A percentile compares a stretch with the other conserved stretches of the same genome.
These are phyloP conservation scores for Gossypium laxum DNA, from an alignment of 441 rosid genomes.

Conservation along the genomic window DNA sequence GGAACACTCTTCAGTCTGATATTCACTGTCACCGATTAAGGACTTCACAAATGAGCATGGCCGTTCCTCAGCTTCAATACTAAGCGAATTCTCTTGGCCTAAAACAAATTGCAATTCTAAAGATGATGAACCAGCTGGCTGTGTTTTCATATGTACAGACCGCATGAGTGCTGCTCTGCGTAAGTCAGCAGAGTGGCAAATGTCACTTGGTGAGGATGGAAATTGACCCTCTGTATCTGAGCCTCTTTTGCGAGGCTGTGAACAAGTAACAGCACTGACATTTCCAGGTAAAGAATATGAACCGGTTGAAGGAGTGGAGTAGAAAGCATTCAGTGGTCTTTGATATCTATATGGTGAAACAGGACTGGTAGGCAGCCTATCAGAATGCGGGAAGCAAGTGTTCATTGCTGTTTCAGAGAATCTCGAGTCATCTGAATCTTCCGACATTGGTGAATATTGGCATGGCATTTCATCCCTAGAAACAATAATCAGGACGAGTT, in stretches of 20 bases:
- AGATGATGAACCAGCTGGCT: conserved; percentile 40
- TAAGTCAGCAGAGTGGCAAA: conserved; percentile 85
- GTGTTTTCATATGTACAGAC: conserved; percentile 86
- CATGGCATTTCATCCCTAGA: conserved; percentile 70
- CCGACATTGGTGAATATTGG: conserved; percentile 95
- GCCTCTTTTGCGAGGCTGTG: conserved; percentile 60
- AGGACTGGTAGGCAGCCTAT: conserved; percentile 70
- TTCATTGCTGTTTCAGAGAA: conserved; percentile 44
- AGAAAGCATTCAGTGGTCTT: conserved; percentile 38
- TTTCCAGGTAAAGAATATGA: conserved; percentile 31
- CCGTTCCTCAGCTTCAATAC: conserved; percentile 53
- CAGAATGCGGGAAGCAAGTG: conserved; percentile 50
- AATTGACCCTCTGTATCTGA: conserved; percentile 85
- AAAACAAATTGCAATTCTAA: conserved; percentile 40
- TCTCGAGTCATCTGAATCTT: conserved; percentile 69
- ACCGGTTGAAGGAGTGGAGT: conserved; percentile 28
- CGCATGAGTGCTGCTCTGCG: conserved; percentile 81
- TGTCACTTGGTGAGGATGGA: conserved; percentile 92
- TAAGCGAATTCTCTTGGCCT: conserved; percentile 33
- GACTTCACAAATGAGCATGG: conserved; percentile 49
- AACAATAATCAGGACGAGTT: conserved; percentile 2
- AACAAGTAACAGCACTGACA: conserved; percentile 19
- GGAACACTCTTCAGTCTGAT: conserved; percentile 45
- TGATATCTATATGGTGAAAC: conserved; percentile 70
- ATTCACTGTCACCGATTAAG: conserved; percentile 50